Conservation (phyloP, 371 early-diverging fungal species). For the Racocetra persica region DNA sequence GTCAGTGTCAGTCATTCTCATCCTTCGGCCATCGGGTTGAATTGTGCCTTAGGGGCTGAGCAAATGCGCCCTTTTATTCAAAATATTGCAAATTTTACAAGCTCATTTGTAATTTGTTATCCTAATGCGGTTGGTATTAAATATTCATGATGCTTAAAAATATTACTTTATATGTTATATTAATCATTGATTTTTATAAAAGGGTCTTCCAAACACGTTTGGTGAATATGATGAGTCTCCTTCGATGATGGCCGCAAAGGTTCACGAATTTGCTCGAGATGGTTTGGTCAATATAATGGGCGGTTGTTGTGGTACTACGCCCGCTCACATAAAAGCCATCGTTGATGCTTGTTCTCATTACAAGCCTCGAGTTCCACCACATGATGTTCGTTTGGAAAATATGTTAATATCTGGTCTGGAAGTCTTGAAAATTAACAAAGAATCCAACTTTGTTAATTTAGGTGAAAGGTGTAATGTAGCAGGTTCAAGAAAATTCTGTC, state of each 20-base stretch:
- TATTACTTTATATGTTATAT: constrained; percentile 32
- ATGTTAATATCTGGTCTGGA: constrained; percentile 90
- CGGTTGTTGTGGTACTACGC: constrained; percentile 97
- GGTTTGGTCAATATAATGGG: constrained; percentile 94
- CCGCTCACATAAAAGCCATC: constrained; percentile 91
- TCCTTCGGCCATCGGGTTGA: constrained; percentile 92
- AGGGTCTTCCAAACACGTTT: constrained; percentile 87
- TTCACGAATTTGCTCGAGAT: constrained; percentile 85
- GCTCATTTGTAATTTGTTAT: constrained; percentile 88
- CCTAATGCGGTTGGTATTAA: constrained; percentile 83
- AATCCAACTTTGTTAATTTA: constrained; percentile 89
- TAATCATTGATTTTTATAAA: background rate
- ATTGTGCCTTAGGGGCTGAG: constrained; percentile 94
- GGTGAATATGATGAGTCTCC: constrained; percentile 92
- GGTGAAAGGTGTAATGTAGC: constrained; percentile 97
- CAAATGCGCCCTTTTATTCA: constrained; percentile 96
- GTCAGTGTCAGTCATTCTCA: constrained; percentile 78
- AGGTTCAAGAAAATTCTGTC: constrained; percentile 91
- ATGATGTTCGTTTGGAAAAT: constrained; percentile 64
- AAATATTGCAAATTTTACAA: constrained; percentile 82
- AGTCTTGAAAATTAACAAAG: constrained; percentile 75
- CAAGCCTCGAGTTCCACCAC: constrained; percentile 77
- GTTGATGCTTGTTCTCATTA: constrained; percentile 76
- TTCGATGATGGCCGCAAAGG: constrained; percentile 81
- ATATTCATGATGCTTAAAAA: background rate